Evolutionary conservation across 768 basidiomycete genomes (phyloP).

Genomic region (Rubroboletus satanas): DNA sequence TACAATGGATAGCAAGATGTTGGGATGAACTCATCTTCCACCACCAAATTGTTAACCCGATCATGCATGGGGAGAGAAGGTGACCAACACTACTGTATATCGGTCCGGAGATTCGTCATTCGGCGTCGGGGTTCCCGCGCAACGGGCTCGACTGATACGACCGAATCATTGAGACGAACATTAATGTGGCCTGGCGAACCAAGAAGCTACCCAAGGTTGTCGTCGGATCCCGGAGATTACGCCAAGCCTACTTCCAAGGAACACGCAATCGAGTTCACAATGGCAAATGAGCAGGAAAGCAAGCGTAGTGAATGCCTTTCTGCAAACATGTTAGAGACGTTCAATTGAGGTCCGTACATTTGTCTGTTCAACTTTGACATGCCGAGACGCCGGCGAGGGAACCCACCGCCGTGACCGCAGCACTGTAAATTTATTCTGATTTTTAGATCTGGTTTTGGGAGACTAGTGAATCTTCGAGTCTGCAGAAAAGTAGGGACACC

Average conservation of each 20-base stretch:
- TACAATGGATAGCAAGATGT: too few species aligned
- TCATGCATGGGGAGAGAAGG: too few species aligned
- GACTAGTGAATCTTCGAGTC: not conserved
- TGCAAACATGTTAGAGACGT: too few species aligned
- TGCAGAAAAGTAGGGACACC: not conserved
- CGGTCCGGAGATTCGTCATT: not conserved
- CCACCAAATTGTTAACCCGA: too few species aligned
- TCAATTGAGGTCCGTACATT: not conserved
- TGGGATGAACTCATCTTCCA: too few species aligned
- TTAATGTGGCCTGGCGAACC: too few species aligned
- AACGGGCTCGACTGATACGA: not conserved
- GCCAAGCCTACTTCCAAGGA: not conserved
- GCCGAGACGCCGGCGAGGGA: too few species aligned
- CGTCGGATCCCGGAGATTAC: not conserved
- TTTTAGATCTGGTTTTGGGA: too few species aligned
- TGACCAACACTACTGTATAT: not conserved
- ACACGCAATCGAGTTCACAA: not conserved
- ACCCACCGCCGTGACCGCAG: too few species aligned
- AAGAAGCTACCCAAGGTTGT: not conserved
- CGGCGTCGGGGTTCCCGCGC: not conserved
- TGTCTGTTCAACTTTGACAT: not conserved
- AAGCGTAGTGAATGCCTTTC: not conserved
- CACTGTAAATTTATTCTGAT: too few species aligned
- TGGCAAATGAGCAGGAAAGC: not conserved
- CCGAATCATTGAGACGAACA: not conserved